Conservation (phyloP, 805 yeast species). For the Wickerhamiella hasegawae region DNA sequence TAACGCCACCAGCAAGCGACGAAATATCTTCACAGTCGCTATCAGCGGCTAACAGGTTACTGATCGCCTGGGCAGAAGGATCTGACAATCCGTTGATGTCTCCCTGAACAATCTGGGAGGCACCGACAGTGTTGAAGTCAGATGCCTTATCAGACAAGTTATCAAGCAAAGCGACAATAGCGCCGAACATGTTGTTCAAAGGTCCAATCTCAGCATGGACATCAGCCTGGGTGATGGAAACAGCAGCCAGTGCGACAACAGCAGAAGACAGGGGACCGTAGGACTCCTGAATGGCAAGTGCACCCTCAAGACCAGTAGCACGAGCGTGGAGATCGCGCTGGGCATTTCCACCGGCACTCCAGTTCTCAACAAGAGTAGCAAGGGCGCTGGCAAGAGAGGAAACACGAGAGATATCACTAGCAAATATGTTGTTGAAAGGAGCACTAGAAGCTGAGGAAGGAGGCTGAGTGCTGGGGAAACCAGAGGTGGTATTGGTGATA, state of each 20-base stretch:
- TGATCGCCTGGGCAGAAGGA: no score
- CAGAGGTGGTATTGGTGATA: no score
- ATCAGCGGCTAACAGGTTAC: background rate
- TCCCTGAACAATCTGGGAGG: constrained; percentile 10
- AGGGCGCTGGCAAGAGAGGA: background rate
- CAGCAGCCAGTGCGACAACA: constrained; percentile 6
- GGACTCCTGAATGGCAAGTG: constrained; percentile 15
- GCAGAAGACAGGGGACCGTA: constrained; percentile 8
- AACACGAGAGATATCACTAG: background rate
- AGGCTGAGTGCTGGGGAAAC: background rate
- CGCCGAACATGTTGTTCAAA: background rate
- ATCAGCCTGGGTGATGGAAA: background rate
- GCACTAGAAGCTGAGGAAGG: background rate
- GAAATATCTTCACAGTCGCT: background rate
- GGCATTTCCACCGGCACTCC: no score
- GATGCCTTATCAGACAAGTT: constrained; percentile 13
- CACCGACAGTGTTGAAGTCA: constrained; percentile 13
- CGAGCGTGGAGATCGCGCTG: no score
- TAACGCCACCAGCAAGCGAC: constrained; percentile 1
- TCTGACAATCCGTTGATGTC: constrained; percentile 9
- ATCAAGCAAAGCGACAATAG: constrained; percentile 8
- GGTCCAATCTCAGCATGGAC: no score
- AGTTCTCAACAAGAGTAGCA: no score
- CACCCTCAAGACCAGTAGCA: constrained; percentile 16
- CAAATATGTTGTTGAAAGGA: background rate